Base-by-base conservation (phyloP, 139 green algal species). In the Medakamo hakoo region DNA sequence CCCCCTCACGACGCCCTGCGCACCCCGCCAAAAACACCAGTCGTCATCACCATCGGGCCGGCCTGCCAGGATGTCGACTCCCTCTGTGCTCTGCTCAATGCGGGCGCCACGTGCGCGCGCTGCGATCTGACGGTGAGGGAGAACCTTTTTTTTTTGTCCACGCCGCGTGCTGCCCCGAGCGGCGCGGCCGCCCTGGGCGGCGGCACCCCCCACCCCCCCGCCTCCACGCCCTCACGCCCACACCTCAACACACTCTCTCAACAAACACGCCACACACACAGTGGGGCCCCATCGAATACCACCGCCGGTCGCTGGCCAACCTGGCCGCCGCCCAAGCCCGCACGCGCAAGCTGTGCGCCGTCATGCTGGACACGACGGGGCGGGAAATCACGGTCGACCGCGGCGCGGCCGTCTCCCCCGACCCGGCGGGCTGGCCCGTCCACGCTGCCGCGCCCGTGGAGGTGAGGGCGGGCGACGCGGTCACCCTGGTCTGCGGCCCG, bases 351-450 rank as follows among this genome's bases (percentile, higher is more conserved):
- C 69, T 92, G 60, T 92, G 87, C 72, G 84, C 80, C 52, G 80
- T 90, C 3, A 84, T 89, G 61, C 32, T 95, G 28, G 86, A 95
- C 71, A 90, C 83, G 0, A 60, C 75, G 30, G 88, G 88, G 2
- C 59, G 77, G 1, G 77, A 83, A 32, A 70, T 83, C 24, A 60
- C 68, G 24, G 66, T 83, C 9, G 40, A 52, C 2, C 48, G 68
- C 19, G 61, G 65, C 2, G 26, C 40, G 25, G 59, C 40, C 40
- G 9, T 71, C 19, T 31, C 60, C 31, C 49, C 26, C 18, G 57
- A 68, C 23, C 48, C 24, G 3, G 20, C 77, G 23, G 86, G 86
- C 1, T 95, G 88, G 88, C 82, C 79, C 3, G 74, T 72, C 23
- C 82, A 91, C 60, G n/a, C n/a, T n/a, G 75, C 66, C 19, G 69